Evolutionary conservation across 2,329 filamentous ascomycete genomes (phyloP).

Genomic region (Epichloe sp.): DNA sequence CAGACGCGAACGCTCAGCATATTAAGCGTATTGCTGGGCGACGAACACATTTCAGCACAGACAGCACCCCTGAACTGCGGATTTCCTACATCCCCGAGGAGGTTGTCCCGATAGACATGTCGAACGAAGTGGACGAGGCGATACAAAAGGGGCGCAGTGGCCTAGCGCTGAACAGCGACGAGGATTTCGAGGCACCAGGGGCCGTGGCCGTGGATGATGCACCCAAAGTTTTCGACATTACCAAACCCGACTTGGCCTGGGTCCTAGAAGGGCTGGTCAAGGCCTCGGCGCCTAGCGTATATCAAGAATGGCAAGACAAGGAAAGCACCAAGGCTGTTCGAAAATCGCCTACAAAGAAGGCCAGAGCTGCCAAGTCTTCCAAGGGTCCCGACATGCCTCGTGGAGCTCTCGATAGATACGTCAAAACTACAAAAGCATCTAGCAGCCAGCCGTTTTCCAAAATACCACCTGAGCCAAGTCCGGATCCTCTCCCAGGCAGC

Average conservation of each 20-base stretch:
- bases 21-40: conserved; percentile 55
- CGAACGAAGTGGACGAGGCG: conserved; percentile 53
- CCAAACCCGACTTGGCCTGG: conserved; percentile 39
- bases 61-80: conserved; percentile 63
- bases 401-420: conserved; percentile 27
- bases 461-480: conserved; percentile 3
- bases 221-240: conserved; percentile 47
- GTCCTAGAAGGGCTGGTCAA: conserved; percentile 23
- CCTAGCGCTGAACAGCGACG: conserved; percentile 51
- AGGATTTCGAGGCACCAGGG: conserved; percentile 39
- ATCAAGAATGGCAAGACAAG: conserved; percentile 17
- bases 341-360: conserved; percentile 13
- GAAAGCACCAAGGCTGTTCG: conserved; percentile 11
- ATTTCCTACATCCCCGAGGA: conserved; percentile 64
- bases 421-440: conserved; percentile 26
- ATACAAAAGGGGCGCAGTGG: conserved; percentile 37
- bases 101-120: conserved; percentile 66
- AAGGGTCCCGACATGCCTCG: conserved; percentile 10
- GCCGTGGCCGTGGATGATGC: conserved; percentile 11
- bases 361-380: conserved; percentile 7
- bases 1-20: conserved; percentile 25
- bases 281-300: conserved; percentile 12
- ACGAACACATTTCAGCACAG: conserved; percentile 60
- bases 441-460: not conserved
- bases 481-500: not conserved